Conservation (phyloP, 2,329 filamentous ascomycete genomes). For the Chrysosporium queenslandicum region DNA sequence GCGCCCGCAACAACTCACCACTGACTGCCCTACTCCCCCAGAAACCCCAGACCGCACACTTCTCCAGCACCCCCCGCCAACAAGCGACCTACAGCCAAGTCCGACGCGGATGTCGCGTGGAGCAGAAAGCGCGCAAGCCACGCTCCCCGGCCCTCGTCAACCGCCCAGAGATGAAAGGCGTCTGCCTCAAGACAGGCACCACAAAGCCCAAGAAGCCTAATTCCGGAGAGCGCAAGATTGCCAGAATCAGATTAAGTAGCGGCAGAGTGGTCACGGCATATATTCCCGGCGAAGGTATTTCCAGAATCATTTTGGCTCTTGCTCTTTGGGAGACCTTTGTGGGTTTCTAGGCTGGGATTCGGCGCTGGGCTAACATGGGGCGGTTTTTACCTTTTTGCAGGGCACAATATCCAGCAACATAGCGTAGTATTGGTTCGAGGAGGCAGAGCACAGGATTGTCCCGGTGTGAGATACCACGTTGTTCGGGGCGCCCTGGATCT, state of each 20-base stretch:
- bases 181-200: constrained; percentile 87
- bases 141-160: constrained; percentile 73
- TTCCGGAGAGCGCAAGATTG: constrained; percentile 91
- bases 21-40: constrained; percentile 22
- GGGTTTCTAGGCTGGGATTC: too few species aligned
- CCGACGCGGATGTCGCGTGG: constrained; percentile 63
- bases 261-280: constrained; percentile 84
- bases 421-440: constrained; percentile 93
- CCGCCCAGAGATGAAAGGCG: constrained; percentile 81
- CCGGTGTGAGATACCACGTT: constrained; percentile 91
- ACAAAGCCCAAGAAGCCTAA: constrained; percentile 98
- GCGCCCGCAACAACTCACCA: constrained; percentile 19
- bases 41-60: constrained; percentile 33
- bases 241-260: constrained; percentile 76
- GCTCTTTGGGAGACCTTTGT: too few species aligned
- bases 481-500: constrained; percentile 86
- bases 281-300: constrained; percentile 76
- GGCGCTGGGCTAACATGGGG: background rate
- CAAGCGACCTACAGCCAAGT: constrained; percentile 65
- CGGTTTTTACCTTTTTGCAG: constrained; percentile 28
- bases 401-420: constrained; percentile 98
- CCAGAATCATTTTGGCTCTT: background rate
- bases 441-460: constrained; percentile 90
- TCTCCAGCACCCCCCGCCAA: constrained; percentile 49
- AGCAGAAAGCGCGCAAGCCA: constrained; percentile 72